phyloP scores from a whole-genome alignment of 176 grass and related monocot species.

The Pharus latifolius region DNA sequence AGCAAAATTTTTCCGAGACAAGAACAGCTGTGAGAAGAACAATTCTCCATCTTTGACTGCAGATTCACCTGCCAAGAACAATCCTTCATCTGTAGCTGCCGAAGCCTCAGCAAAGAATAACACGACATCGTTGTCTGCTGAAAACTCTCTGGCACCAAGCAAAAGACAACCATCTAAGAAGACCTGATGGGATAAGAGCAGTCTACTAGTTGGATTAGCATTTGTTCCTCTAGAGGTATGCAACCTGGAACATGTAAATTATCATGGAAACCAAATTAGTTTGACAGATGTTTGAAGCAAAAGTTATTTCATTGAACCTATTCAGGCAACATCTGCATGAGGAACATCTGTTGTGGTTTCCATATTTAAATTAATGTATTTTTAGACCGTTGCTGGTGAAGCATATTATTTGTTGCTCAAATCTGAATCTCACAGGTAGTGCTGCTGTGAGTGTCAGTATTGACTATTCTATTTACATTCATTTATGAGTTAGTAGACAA shows the following conservation, averaged over 20 bases:
- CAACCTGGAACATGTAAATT: slow-evolving; percentile 22
- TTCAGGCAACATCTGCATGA: slow-evolving; percentile 6
- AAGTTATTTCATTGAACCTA: slow-evolving; percentile 1
- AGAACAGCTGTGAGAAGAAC: slow-evolving; percentile 29
- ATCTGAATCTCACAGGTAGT: not conserved
- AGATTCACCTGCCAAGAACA: slow-evolving; percentile 27
- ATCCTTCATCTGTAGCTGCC: slow-evolving; percentile 23
- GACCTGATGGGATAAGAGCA: slow-evolving; percentile 30
- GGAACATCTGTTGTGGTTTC: slow-evolving; percentile 16
- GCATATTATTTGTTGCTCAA: slow-evolving; percentile 6
- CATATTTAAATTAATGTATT: slow-evolving; percentile 20
- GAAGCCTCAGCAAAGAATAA: slow-evolving; percentile 39
- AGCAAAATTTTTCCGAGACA: slow-evolving; percentile 15
- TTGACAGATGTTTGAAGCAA: not conserved
- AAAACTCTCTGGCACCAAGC: slow-evolving; percentile 42
- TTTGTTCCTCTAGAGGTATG: slow-evolving; percentile 22
- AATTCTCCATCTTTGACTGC: slow-evolving; percentile 25
- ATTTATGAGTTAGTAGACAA: not conserved
- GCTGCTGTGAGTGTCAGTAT: not conserved
- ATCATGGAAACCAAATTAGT: slow-evolving; percentile 11
- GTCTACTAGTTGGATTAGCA: slow-evolving; percentile 4
- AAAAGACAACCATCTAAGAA: slow-evolving; percentile 53
- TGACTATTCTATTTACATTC: not conserved
- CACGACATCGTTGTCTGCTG: slow-evolving; percentile 23
- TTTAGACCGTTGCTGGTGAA: not conserved